Evolutionary conservation across 495 filamentous ascomycete species (phyloP).

Genomic region (Cladorrhinum samala): DNA sequence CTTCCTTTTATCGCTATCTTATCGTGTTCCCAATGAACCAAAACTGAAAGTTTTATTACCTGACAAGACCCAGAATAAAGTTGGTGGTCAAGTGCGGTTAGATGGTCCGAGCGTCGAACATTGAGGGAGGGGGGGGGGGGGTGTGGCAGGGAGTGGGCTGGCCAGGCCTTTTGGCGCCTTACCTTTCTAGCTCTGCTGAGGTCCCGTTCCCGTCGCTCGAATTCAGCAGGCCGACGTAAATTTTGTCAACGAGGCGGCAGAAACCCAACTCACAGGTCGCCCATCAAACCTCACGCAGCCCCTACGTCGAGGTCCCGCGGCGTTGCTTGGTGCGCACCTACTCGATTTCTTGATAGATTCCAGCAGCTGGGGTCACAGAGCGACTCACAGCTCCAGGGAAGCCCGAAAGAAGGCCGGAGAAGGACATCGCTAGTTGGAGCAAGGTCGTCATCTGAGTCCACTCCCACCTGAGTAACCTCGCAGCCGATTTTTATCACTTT

Average conservation of each 20-base stretch:
- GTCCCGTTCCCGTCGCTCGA: background rate
- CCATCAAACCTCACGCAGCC: slow-evolving; percentile 1
- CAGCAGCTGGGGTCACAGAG: background rate
- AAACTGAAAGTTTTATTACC: too few relatives aligned
- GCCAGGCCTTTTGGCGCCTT: background rate
- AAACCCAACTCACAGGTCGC: slow-evolving; percentile 12
- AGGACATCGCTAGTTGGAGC: too few relatives aligned
- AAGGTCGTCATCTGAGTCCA: too few relatives aligned
- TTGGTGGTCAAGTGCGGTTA: background rate
- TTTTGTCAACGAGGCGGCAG: slow-evolving; percentile 19
- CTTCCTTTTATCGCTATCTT: too few relatives aligned
- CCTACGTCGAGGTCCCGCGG: slow-evolving; percentile 13
- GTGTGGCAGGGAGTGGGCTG: too few relatives aligned
- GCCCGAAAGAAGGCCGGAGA: too few relatives aligned
- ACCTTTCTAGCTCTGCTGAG: background rate
- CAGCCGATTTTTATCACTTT: too few relatives aligned
- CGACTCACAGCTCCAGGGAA: background rate
- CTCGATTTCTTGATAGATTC: background rate
- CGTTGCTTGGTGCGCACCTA: slow-evolving; percentile 9
- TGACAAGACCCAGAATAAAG: too few relatives aligned
- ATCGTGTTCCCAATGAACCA: too few relatives aligned
- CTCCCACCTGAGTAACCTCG: too few relatives aligned
- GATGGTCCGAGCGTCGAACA: slow-evolving; percentile 18
- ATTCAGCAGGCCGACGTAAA: slow-evolving; percentile 17
- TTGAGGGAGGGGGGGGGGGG: too few relatives aligned